Percentiles rank a stretch among this genome's conserved stretches.
Conservation (phyloP, 768 basidiomycete genomes). For the Rhizopogon rudus region DNA sequence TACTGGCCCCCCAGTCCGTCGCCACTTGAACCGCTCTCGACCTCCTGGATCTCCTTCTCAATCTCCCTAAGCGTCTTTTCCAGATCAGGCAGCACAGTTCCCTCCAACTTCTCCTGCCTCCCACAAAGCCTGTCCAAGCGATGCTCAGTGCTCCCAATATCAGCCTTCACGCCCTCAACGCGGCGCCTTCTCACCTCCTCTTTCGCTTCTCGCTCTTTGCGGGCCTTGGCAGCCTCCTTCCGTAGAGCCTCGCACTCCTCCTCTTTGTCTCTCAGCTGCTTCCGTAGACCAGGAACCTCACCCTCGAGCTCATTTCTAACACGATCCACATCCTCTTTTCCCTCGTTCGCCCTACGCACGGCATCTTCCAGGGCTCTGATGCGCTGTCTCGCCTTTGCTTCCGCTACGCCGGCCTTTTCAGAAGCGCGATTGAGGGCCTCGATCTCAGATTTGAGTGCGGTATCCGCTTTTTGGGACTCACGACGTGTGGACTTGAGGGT, state of each 20-base stretch:
- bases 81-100: constrained; percentile 54
- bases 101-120: constrained; percentile 66
- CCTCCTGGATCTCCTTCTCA: constrained; percentile 26
- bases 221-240: constrained; percentile 41
- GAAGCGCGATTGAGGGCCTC: constrained; percentile 77
- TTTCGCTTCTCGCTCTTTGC: constrained; percentile 40
- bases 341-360: constrained; percentile 68
- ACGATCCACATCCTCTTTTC: constrained; percentile 42
- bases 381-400: constrained; percentile 82
- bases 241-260: constrained; percentile 35
- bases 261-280: constrained; percentile 29
- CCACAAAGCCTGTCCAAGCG: constrained; percentile 56
- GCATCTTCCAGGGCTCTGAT: constrained; percentile 86
- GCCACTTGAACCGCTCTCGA: constrained; percentile 26
- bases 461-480: constrained; percentile 80
- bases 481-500: constrained; percentile 75
- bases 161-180: constrained; percentile 50
- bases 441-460: constrained; percentile 78
- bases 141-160: constrained; percentile 49
- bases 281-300: constrained; percentile 40
- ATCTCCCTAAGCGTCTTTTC: constrained; percentile 53
- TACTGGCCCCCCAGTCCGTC: constrained; percentile 1
- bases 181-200: constrained; percentile 49
- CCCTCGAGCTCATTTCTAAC: constrained; percentile 33
- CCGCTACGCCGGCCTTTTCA: constrained; percentile 71